Evolutionary conservation across 768 basidiomycete genomes (phyloP).

Genomic region (Tylopilus vinaceipallidus): DNA sequence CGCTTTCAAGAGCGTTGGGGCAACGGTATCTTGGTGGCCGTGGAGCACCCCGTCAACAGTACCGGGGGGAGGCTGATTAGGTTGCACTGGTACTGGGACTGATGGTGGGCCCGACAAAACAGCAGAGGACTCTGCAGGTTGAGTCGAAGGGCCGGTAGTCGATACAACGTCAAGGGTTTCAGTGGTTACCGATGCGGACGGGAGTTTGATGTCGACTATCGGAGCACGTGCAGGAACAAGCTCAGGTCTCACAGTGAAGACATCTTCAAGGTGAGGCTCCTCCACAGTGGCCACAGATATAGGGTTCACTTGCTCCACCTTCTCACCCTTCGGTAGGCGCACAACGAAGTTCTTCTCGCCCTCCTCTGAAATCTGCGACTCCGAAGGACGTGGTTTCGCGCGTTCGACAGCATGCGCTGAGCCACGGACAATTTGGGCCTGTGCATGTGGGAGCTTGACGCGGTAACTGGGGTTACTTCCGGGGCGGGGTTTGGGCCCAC

Average conservation of each 20-base stretch:
- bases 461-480: constrained; percentile 55
- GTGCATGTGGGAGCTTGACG: constrained; percentile 59
- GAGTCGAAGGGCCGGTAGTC: constrained; percentile 11
- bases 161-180: background rate
- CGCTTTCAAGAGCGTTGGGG: constrained; percentile 29
- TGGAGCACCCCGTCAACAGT: constrained; percentile 21
- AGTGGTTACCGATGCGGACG: constrained; percentile 27
- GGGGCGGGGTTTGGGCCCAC: constrained; percentile 53
- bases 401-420: constrained; percentile 13
- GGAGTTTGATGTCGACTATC: constrained; percentile 26
- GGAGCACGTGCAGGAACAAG: constrained; percentile 34
- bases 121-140: constrained; percentile 5
- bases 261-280: constrained; percentile 49
- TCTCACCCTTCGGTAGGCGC: constrained; percentile 52
- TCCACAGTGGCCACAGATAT: constrained; percentile 27
- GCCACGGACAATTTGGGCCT: constrained; percentile 43
- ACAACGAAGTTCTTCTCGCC: constrained; percentile 51
- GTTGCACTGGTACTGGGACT: constrained; percentile 11
- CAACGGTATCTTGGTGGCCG: constrained; percentile 27
- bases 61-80: constrained; percentile 7
- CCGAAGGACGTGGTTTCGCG: constrained; percentile 17
- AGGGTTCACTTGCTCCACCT: constrained; percentile 11
- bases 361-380: constrained; percentile 35
- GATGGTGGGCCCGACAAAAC: constrained; percentile 9
- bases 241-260: constrained; percentile 56